phyloP scores from a whole-genome alignment of 176 grass and related monocot species.

The Chloris gayana region DNA sequence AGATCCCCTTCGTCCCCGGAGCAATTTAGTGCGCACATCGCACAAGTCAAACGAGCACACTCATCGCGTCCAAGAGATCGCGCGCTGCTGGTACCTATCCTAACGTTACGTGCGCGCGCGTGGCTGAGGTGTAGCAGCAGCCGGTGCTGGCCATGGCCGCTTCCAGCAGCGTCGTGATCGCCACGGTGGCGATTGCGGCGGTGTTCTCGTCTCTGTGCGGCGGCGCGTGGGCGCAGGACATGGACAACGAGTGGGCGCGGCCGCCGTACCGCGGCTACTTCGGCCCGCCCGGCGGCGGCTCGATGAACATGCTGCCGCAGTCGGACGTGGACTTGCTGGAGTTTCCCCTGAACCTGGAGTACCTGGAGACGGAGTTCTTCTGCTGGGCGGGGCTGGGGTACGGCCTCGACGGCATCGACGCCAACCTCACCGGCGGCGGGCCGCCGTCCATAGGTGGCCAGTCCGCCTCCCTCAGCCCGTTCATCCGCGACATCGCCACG shows the following conservation, averaged over 20 bases:
- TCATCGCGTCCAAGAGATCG: background rate
- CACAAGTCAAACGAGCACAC: constrained; percentile 22
- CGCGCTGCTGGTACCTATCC: too few species aligned
- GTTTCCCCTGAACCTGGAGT: constrained; percentile 90
- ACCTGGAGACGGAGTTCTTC: constrained; percentile 91
- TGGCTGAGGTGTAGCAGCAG: too few species aligned
- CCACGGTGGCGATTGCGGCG: background rate
- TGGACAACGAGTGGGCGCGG: constrained; percentile 53
- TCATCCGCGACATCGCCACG: constrained; percentile 56
- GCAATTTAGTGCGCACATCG: background rate
- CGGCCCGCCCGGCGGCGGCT: constrained; percentile 9
- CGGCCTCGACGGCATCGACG: constrained; percentile 67
- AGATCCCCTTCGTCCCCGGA: constrained; percentile 24
- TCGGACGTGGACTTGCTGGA: constrained; percentile 77
- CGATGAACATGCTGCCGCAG: constrained; percentile 40
- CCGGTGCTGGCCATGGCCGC: background rate
- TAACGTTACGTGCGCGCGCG: too few species aligned
- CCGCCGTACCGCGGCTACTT: constrained; percentile 37
- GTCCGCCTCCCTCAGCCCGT: constrained; percentile 52
- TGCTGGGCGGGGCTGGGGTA: constrained; percentile 64
- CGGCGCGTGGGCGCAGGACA: constrained; percentile 41
- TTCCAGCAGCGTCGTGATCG: background rate
- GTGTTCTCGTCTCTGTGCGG: constrained; percentile 9
- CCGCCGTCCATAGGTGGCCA: constrained; percentile 63
- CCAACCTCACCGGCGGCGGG: constrained; percentile 61